Evolutionary conservation across 2,329 filamentous ascomycete species (phyloP), one percentile per base, ranked within the genome.

Genomic region (Paecilomyces fulvus): DNA sequence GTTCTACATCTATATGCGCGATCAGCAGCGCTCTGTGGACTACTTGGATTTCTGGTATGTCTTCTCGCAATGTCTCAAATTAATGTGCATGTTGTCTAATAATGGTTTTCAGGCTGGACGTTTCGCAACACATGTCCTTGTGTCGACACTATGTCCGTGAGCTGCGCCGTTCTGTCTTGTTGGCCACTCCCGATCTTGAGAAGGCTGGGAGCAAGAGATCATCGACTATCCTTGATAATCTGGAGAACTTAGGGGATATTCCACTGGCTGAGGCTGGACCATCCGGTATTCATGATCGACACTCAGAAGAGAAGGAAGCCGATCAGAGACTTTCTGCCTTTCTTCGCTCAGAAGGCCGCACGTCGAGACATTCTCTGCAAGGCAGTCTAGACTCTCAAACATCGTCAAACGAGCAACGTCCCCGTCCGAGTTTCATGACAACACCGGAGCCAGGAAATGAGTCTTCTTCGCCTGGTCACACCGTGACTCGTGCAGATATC

Each of bases 1-100:
- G 1, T 99, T 99, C 78, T 99, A 99, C 76, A 99, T 99, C 66
- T 99, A 96, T 76, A 99, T 99, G 94, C 85, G 94, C 67, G 95
- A 99, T 73, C 92, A 96, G 75, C 94, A 99, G 74, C 86, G 92
- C 71, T 96, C 92, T 7, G 94, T 99, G 11, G 94, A 99, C 69
- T 99, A 99, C 67, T 79, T 99, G 48, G 94, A 99, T 71, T 99
- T 99, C 75, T 99, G 95, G 94, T 97, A 79, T 57, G 84, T 70
- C 54, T 48, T 51, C 30, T 17, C 37, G n/a, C 1, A 53, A 46
- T n/a, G 7, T 20, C n/a, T 51, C 51, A 31, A 52, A 8, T 17
- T 20, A 30, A 52, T 25, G 43, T 20, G 11, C n/a, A 12, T 12
- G 10, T n/a, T 56, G 11, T 46, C 60, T 63, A 62, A 65, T 51